Evolutionary conservation across 2,329 filamentous ascomycete species (phyloP).

Genomic region (Biscogniauxia mediterranea): DNA sequence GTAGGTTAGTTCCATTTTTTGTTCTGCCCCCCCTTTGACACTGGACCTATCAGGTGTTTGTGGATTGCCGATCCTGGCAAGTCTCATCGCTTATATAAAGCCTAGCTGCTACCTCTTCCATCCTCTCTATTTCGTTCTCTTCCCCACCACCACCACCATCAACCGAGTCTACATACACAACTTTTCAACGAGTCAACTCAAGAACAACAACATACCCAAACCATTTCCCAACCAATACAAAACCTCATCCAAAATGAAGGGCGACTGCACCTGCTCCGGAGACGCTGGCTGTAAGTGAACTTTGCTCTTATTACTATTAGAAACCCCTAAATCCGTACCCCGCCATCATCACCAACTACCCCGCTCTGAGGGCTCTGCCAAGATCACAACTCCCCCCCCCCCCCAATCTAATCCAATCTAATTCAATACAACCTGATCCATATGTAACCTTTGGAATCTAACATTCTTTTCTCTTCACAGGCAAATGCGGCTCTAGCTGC

Average conservation of each 20-base stretch:
- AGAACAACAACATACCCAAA: neutral
- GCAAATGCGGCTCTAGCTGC: conserved; percentile 25
- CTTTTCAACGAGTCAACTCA: neutral
- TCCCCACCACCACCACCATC: neutral
- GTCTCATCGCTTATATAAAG: conserved; percentile 2
- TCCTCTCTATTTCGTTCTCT: neutral
- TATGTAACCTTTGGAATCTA: neutral
- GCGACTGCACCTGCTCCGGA: conserved; percentile 25
- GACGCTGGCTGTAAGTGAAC: conserved; percentile 19
- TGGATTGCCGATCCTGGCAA: neutral
- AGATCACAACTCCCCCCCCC: neutral
- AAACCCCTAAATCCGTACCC: neutral
- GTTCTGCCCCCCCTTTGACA: neutral
- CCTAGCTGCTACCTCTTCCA: neutral
- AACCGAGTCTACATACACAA: neutral
- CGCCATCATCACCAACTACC: neutral
- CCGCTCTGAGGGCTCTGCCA: neutral
- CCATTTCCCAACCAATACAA: conserved; percentile 7
- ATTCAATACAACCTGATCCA: no score
- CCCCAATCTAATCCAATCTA: no score
- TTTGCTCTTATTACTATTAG: neutral
- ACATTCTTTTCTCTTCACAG: conserved; percentile 4
- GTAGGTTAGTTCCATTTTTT: no score
- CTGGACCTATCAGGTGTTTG: neutral
- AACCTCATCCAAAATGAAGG: conserved; percentile 24